These are phyloP conservation scores for Musa balbisiana DNA, from an alignment of 202 grass and related monocot species.

Conservation along the genomic window DNA sequence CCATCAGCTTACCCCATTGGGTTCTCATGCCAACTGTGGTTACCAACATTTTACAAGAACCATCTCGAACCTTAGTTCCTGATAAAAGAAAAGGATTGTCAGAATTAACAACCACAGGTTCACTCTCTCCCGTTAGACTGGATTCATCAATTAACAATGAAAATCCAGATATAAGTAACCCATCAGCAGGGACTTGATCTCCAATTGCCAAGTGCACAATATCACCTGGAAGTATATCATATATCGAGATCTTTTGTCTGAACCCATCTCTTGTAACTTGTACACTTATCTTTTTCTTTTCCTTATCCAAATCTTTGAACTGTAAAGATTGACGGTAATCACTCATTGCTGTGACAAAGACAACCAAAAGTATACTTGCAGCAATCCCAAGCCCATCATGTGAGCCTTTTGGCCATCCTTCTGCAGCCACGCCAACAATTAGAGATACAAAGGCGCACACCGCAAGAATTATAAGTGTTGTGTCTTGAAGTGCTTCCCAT, in stretches of 20 bases:
- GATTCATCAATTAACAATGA: conserved; percentile 22
- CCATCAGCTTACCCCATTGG: conserved; percentile 23
- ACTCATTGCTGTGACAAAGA: conserved; percentile 24
- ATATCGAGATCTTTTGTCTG: conserved; percentile 21
- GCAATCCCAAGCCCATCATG: conserved; percentile 23
- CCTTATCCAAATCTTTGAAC: conserved; percentile 24
- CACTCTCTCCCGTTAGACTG: conserved; percentile 24
- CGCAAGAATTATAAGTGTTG: conserved; percentile 24
- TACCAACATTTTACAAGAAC: conserved; percentile 22
- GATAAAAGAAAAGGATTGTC: conserved; percentile 23
- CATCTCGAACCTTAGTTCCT: conserved; percentile 20
- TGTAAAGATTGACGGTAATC: conserved; percentile 21
- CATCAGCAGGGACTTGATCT: conserved; percentile 26
- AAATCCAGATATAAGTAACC: conserved; percentile 18
- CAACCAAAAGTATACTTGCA: conserved; percentile 24
- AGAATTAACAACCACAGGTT: conserved; percentile 12
- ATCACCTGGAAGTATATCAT: conserved; percentile 25
- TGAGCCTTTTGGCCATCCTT: conserved; percentile 25
- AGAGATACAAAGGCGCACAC: conserved; percentile 19
- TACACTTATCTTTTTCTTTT: conserved; percentile 23
- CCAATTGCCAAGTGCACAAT: conserved; percentile 18
- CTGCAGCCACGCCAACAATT: conserved; percentile 6
- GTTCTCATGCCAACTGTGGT: conserved; percentile 23
- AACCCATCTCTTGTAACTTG: conserved; percentile 22
- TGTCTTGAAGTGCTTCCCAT: conserved; percentile 29